Conservation (phyloP, 2,329 filamentous ascomycete genomes). For the Alternaria triticimaculans region DNA sequence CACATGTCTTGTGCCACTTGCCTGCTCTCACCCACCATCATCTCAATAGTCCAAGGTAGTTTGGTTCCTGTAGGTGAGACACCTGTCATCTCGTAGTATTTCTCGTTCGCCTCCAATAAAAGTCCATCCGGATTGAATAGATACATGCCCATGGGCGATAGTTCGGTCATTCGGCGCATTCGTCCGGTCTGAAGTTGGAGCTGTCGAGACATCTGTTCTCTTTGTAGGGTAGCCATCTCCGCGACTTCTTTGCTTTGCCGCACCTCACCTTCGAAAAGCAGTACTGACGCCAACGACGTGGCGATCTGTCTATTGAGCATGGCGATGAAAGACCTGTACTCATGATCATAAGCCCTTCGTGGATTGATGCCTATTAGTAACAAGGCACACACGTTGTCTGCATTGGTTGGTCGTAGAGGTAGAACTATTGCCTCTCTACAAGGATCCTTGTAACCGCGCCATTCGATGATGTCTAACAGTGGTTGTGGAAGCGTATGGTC, state of each 20-base stretch:
- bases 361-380: slow-evolving; percentile 43
- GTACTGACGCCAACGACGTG: slow-evolving; percentile 43
- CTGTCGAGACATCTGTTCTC: slow-evolving; percentile 36
- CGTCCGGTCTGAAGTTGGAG: slow-evolving; percentile 40
- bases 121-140: slow-evolving; percentile 50
- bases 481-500: slow-evolving; percentile 37
- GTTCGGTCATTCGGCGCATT: slow-evolving; percentile 45
- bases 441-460: slow-evolving; percentile 43
- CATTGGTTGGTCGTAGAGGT: slow-evolving; percentile 39
- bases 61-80: slow-evolving; percentile 47
- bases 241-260: slow-evolving; percentile 33
- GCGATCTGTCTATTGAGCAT: slow-evolving; percentile 43
- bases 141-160: slow-evolving; percentile 44
- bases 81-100: slow-evolving; percentile 58
- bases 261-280: slow-evolving; percentile 44
- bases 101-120: slow-evolving; percentile 53
- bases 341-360: slow-evolving; percentile 42
- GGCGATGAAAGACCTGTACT: slow-evolving; percentile 38
- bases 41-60: slow-evolving; percentile 53
- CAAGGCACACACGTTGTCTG: slow-evolving; percentile 41
- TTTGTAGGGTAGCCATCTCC: slow-evolving; percentile 36
- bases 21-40: slow-evolving; percentile 48
- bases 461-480: slow-evolving; percentile 36
- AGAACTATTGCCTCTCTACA: slow-evolving; percentile 44
- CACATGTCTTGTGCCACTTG: slow-evolving; percentile 48